phyloP scores from a whole-genome alignment of 192 early-diverging fungal species.

The Coemansia sp. region DNA sequence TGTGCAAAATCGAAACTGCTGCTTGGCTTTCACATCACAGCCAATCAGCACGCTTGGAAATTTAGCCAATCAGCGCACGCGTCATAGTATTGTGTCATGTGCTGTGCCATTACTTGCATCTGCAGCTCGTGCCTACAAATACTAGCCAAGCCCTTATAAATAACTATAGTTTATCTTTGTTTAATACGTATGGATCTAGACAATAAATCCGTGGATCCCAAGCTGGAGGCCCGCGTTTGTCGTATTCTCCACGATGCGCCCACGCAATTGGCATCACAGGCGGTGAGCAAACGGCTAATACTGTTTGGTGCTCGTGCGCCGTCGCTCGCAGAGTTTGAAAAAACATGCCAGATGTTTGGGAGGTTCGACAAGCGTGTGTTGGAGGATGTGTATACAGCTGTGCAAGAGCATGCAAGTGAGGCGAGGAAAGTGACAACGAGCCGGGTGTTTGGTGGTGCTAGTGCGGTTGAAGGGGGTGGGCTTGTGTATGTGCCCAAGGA shows the following conservation, averaged over 20 bases:
- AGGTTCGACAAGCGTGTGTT: constrained; percentile 36
- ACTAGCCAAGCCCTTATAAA: background rate
- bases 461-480: constrained; percentile 10
- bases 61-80: background rate
- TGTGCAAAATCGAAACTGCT: constrained; percentile 18
- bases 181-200: constrained; percentile 33
- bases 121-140: background rate
- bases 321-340: constrained; percentile 31
- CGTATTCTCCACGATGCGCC: constrained; percentile 24
- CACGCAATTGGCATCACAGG: constrained; percentile 16
- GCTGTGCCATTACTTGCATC: background rate
- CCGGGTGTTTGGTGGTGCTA: constrained; percentile 16
- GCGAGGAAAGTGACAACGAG: background rate
- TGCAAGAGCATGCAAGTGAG: constrained; percentile 14
- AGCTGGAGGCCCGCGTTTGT: constrained; percentile 24
- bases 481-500: constrained; percentile 44
- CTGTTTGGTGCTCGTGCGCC: constrained; percentile 29
- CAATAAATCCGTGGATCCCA: constrained; percentile 9
- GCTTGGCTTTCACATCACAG: background rate
- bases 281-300: constrained; percentile 33
- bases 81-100: background rate
- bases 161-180: background rate
- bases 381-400: constrained; percentile 17
- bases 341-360: constrained; percentile 46
- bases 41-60: constrained; percentile 8